Evolutionary conservation across 2,329 filamentous ascomycete species (phyloP).

Genomic region (Penicillium paneum): DNA sequence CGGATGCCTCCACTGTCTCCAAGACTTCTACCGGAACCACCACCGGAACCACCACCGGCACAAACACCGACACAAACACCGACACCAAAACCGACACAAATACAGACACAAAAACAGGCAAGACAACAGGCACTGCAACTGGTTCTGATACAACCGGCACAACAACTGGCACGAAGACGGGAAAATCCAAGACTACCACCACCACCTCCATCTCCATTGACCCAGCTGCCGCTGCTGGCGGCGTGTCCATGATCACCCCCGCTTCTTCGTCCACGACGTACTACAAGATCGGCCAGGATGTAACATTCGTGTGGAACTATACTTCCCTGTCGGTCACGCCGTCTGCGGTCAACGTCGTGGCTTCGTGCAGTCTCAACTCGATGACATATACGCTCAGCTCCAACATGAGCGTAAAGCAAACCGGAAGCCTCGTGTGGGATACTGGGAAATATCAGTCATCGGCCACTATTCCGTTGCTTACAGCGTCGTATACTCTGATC

Average conservation of each 20-base stretch:
- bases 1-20: constrained; percentile 11
- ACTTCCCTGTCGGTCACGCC: constrained; percentile 61
- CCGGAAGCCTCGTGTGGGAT: constrained; percentile 58
- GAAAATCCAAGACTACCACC: constrained; percentile 27
- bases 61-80: constrained; percentile 16
- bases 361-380: constrained; percentile 58
- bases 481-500: constrained; percentile 61
- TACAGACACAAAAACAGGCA: constrained; percentile 5
- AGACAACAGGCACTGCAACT: constrained; percentile 12
- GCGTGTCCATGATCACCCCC: constrained; percentile 61
- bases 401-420: constrained; percentile 56
- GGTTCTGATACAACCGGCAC: background rate
- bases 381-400: constrained; percentile 60
- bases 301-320: constrained; percentile 68
- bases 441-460: constrained; percentile 53
- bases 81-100: constrained; percentile 3
- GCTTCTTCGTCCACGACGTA: constrained; percentile 51
- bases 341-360: constrained; percentile 58
- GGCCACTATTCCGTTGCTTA: constrained; percentile 52
- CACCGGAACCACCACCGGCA: constrained; percentile 3
- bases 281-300: constrained; percentile 62
- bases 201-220: constrained; percentile 48
- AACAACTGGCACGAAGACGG: constrained; percentile 19
- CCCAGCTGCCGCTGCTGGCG: constrained; percentile 55
- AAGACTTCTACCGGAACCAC: constrained; percentile 16